Percentiles rank a stretch among this genome's conserved stretches.
These are phyloP conservation scores for Salicornia ramosissima DNA, from an alignment of 148 eudicot genomes.

Conservation along the genomic window DNA sequence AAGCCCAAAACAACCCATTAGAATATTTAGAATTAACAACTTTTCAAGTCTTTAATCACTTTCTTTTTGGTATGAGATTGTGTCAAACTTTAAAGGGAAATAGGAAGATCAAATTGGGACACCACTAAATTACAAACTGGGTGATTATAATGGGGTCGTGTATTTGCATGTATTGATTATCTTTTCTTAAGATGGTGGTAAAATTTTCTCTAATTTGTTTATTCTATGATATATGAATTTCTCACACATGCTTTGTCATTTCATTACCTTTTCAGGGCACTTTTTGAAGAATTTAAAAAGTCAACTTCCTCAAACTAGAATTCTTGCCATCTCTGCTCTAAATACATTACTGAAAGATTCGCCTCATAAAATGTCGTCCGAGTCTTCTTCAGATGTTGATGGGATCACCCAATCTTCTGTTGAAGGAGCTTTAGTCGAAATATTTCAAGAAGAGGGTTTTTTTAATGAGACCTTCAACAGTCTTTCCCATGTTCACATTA, in stretches of 20 bases:
- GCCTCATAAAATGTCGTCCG: constrained; percentile 63
- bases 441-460: constrained; percentile 91
- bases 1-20: no score
- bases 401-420: constrained; percentile 59
- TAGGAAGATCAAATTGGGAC: not conserved
- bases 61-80: no score
- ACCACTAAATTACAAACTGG: not conserved
- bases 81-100: not conserved
- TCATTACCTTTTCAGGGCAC: constrained; percentile 61
- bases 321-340: constrained; percentile 95
- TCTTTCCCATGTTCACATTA: constrained; percentile 90
- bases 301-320: constrained; percentile 95
- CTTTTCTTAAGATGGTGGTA: not conserved
- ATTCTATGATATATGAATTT: not conserved
- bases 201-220: not conserved
- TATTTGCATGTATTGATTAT: not conserved
- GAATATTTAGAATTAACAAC: no score
- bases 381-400: constrained; percentile 31
- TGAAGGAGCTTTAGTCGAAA: constrained; percentile 64
- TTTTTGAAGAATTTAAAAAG: constrained; percentile 87
- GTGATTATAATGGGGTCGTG: no score
- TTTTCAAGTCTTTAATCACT: no score
- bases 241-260: not conserved
- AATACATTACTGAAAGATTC: constrained; percentile 89
- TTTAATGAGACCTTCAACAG: constrained; percentile 77